Conservation (phyloP, 495 filamentous ascomycete genomes). For the Extremus antarcticus region DNA sequence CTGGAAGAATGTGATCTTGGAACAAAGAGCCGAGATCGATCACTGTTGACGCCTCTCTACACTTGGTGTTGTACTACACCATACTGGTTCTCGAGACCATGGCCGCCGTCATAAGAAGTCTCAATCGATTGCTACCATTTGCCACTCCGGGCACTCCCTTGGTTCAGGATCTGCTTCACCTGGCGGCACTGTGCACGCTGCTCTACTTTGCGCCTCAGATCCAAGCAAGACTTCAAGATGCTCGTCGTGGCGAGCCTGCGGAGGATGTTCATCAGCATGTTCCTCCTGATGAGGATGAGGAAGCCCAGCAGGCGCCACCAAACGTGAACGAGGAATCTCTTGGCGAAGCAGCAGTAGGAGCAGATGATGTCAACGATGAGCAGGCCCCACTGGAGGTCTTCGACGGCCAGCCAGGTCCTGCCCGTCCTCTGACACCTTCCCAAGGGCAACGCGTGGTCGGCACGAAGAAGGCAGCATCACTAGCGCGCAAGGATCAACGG, state of each 20-base stretch:
- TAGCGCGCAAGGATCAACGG: constrained; percentile 37
- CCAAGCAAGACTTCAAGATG: constrained; percentile 4
- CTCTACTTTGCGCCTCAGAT: constrained; percentile 29
- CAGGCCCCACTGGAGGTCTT: neutral
- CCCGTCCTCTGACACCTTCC: neutral
- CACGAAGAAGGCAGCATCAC: constrained; percentile 38
- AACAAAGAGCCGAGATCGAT: too few relatives aligned
- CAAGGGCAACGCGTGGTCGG: constrained; percentile 30
- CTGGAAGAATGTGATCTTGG: too few relatives aligned
- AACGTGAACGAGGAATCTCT: neutral
- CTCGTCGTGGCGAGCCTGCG: neutral
- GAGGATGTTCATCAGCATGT: neutral
- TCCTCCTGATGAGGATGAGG: neutral
- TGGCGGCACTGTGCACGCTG: constrained; percentile 23
- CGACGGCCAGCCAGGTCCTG: constrained; percentile 6
- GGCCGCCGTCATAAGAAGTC: constrained; percentile 3
- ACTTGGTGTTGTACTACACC: too few relatives aligned
- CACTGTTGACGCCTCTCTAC: too few relatives aligned
- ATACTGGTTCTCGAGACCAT: too few relatives aligned
- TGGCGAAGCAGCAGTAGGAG: neutral
- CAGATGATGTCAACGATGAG: neutral
- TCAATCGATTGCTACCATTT: constrained; percentile 32
- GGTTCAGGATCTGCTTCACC: constrained; percentile 31
- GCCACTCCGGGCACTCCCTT: constrained; percentile 28
- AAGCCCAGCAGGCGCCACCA: neutral